A percentile compares a stretch with the other conserved stretches of the same genome.
These are phyloP conservation scores for Pinus albicaulis DNA, from an alignment of 75 land plant genomes.

Conservation along the genomic window DNA sequence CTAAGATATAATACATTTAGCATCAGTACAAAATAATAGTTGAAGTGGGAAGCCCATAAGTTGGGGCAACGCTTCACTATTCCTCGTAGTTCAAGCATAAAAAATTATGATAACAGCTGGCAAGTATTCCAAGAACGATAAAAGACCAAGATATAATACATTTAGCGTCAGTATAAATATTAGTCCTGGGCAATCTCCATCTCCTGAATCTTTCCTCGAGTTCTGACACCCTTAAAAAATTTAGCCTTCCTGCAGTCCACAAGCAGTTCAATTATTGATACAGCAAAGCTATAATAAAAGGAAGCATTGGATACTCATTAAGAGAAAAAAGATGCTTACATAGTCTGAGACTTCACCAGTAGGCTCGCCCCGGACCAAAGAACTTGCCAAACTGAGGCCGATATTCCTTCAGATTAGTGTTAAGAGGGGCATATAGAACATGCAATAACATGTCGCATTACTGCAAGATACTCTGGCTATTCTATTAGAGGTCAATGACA, in stretches of 20 bases:
- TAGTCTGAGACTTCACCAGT: background rate
- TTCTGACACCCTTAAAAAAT: background rate
- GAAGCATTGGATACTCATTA: background rate
- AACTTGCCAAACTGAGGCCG: background rate
- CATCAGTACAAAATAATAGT: background rate
- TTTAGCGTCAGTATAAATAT: conserved; percentile 1
- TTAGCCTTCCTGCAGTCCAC: background rate
- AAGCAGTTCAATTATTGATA: background rate
- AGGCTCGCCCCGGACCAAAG: background rate
- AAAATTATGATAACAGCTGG: background rate
- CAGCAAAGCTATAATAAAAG: background rate
- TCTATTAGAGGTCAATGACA: background rate
- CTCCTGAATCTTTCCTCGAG: background rate
- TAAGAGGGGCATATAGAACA: background rate
- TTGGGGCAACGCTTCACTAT: background rate
- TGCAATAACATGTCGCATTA: background rate
- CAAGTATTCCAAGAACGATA: conserved; percentile 3
- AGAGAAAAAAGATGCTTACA: background rate
- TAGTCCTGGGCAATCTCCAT: background rate
- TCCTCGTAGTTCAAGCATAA: background rate
- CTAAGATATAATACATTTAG: conserved; percentile 5
- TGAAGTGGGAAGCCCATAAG: no score
- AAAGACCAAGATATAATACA: conserved; percentile 4
- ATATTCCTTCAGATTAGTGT: background rate
- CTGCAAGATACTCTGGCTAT: background rate